Conservation (phyloP, 768 basidiomycete species). For the Leccinum fibrillosum region DNA sequence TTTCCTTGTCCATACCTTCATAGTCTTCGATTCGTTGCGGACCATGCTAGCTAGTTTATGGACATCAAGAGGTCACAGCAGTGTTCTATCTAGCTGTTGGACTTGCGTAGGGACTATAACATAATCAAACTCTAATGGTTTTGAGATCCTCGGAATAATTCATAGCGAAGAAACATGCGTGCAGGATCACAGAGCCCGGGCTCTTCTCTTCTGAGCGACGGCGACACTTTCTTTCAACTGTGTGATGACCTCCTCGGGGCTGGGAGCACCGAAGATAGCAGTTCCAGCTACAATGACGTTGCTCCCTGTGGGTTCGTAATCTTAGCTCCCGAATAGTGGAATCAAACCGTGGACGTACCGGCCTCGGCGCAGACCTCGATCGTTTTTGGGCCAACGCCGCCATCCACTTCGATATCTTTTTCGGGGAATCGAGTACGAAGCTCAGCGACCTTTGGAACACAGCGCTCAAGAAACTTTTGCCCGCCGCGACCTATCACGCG, state of each 20-base stretch:
- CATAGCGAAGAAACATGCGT: background rate
- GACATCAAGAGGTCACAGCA: slow-evolving; percentile 2
- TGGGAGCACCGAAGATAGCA: slow-evolving; percentile 82
- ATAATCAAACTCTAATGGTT: slow-evolving; percentile 27
- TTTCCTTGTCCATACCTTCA: slow-evolving; percentile 26
- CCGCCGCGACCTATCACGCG: slow-evolving; percentile 72
- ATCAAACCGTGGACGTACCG: slow-evolving; percentile 43
- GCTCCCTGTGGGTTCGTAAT: slow-evolving; percentile 55
- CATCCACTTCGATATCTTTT: slow-evolving; percentile 98
- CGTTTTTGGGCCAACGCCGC: slow-evolving; percentile 92
- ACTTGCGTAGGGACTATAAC: slow-evolving; percentile 24
- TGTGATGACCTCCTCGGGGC: slow-evolving; percentile 76
- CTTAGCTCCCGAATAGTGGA: background rate
- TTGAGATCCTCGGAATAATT: background rate
- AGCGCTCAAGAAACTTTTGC: slow-evolving; percentile 92
- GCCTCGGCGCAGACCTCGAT: slow-evolving; percentile 86
- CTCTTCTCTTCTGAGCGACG: slow-evolving; percentile 54
- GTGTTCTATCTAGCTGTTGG: slow-evolving; percentile 15
- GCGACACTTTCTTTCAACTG: slow-evolving; percentile 68
- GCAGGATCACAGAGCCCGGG: slow-evolving; percentile 10
- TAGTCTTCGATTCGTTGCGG: slow-evolving; percentile 16
- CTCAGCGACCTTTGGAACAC: slow-evolving; percentile 89
- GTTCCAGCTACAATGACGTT: slow-evolving; percentile 99
- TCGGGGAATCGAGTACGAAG: slow-evolving; percentile 87
- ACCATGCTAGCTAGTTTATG: slow-evolving; percentile 17